These are phyloP conservation scores for Harringtonia aguacate DNA, from an alignment of 2,329 filamentous ascomycete species.

Conservation along the genomic window DNA sequence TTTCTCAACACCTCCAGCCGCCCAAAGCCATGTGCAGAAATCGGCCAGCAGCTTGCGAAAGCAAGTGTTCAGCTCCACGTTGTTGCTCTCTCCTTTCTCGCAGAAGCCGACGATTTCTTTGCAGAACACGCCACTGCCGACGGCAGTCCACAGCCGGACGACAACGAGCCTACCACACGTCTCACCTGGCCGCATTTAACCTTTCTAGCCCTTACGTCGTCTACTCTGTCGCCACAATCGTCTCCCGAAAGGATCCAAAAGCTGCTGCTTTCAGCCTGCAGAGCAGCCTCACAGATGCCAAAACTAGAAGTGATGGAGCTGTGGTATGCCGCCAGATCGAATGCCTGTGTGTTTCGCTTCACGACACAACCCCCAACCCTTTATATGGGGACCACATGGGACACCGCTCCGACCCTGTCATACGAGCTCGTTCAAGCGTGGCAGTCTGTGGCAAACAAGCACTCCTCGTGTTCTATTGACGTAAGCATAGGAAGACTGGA, in stretches of 20 bases:
- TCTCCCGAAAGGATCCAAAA: neutral
- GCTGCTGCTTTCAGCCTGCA: neutral
- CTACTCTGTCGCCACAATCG: neutral
- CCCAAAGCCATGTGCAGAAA: neutral
- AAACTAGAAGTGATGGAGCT: neutral
- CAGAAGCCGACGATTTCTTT: neutral
- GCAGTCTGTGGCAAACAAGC: neutral
- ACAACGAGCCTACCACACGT: neutral
- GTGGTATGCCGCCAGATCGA: neutral
- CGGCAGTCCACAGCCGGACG: no score
- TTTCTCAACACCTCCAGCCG: neutral
- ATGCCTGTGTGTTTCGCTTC: neutral
- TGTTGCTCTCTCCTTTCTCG: neutral
- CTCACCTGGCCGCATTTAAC: neutral
- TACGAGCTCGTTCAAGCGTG: neutral
- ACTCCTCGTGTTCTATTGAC: neutral
- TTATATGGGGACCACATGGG: neutral
- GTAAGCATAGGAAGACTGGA: neutral
- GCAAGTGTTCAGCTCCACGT: neutral
- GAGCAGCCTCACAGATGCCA: neutral
- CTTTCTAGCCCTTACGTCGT: neutral
- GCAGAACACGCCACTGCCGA: neutral
- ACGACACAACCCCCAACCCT: neutral
- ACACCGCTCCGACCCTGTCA: neutral
- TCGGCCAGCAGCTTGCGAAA: neutral